These are phyloP conservation scores for Gamsiella multidivaricata DNA, from an alignment of 192 early-diverging fungal genomes.

Conservation along the genomic window DNA sequence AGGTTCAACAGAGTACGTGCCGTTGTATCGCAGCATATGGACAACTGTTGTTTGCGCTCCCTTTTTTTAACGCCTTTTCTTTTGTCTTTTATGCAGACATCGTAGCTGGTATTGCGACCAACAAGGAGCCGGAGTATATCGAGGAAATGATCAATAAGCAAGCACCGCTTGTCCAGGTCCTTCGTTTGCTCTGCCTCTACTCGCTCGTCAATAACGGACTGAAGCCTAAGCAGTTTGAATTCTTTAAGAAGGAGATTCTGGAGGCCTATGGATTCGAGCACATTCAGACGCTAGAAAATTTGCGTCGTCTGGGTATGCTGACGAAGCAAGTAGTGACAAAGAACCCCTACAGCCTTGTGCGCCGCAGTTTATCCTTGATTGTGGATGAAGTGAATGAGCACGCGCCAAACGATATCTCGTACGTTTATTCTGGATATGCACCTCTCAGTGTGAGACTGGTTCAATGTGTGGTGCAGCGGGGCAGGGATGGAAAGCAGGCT, in stretches of 20 bases:
- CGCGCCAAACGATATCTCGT: constrained; percentile 87
- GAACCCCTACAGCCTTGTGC: constrained; percentile 67
- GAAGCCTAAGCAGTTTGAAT: constrained; percentile 86
- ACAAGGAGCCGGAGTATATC: constrained; percentile 80
- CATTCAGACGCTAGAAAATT: constrained; percentile 85
- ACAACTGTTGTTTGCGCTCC: neutral
- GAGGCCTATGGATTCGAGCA: constrained; percentile 94
- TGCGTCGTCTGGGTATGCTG: constrained; percentile 75
- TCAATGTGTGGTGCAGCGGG: constrained; percentile 69
- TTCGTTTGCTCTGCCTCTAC: constrained; percentile 88
- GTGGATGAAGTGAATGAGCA: constrained; percentile 90
- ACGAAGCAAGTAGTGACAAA: constrained; percentile 59
- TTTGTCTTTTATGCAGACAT: constrained; percentile 64
- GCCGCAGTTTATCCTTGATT: constrained; percentile 79
- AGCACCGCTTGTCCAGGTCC: constrained; percentile 72
- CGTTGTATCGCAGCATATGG: too few species aligned
- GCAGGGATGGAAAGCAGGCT: constrained; percentile 34
- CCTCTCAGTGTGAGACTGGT: constrained; percentile 91
- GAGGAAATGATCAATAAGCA: constrained; percentile 89
- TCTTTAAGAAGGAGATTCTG: constrained; percentile 83
- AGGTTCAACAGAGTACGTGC: constrained; percentile 88
- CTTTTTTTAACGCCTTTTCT: constrained; percentile 16
- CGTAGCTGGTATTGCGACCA: constrained; percentile 75
- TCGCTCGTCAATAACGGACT: constrained; percentile 84
- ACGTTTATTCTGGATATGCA: constrained; percentile 96